Evolutionary conservation across 495 filamentous ascomycete genomes (phyloP), one percentile per base, ranked within the genome.

Genomic region (Penicillium mononematosum): DNA sequence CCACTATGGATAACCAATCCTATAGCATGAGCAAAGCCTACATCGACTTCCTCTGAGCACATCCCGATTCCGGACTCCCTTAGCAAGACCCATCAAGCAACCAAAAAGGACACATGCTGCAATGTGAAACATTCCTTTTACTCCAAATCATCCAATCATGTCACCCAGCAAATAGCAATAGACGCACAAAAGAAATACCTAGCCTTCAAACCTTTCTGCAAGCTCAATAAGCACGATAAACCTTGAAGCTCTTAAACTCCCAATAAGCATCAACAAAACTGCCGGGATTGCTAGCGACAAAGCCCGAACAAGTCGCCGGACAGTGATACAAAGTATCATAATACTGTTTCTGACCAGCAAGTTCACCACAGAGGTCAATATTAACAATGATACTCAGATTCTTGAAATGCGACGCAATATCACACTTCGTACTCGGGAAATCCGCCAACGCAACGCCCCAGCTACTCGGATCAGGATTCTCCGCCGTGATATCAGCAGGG

Each of bases 311-410:
- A 0, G 61, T 71, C 2, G 62, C 74, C 3, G 79, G 79, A 65
- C 79, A 81, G 10, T 66, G 44, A 27, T 71, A 74, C 59, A 74
- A 54, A n/a, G 70, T 49, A 8, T 59, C 69, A 57, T 81, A 81
- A 44, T 68, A 69, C 50, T 65, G 61, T 6, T 56, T 39, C 39
- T 62, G 53, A 10, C 63, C 77, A 5, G 70, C 78, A 32, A 72
- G 63, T 20, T 71, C 46, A 0, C 79, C 79, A 51, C 79, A 82
- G 3, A 82, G 68, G 61, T 79, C 77, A 53, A 81, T 82, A 56
- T 82, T 81, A 2, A 65, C 74, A 53, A 82, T 75, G 55, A 82
- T 82, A 56, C 73, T 77, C 60, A 78, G 72, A 47, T 82, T 82
- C 38, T 54, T 60, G 66, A 82, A 82, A 53, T 81, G 76, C 2